Evolutionary conservation across 2,329 filamentous ascomycete genomes (phyloP), one percentile per base, ranked within the genome.

Genomic region (Colletotrichum abscissum): DNA sequence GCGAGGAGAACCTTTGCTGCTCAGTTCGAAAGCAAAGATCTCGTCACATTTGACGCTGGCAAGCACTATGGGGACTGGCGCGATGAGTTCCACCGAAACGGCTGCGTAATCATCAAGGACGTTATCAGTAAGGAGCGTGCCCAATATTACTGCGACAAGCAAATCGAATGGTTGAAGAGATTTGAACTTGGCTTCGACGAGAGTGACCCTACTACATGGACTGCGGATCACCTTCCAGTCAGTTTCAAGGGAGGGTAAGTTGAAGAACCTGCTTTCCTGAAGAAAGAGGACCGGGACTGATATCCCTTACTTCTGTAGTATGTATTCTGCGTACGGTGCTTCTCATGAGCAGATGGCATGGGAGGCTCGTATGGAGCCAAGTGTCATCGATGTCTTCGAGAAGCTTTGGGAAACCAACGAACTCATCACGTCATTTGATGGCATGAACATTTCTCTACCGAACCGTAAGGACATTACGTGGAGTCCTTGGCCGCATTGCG

Each of bases 401-500:
- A 82, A 83, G 72, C 79, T 86, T 2, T 86, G 84, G 84, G 78
- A 69, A 3, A 80, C 78, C n/a, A 74, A 76, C 2, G 77, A 79
- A 68, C 76, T 80, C 19, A 74, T 79, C 55, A 71, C 58, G 49
- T 79, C 78, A 2, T 80, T 80, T 62, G 78, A 80, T 64, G 77
- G 76, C 55, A 80, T 86, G 70, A 86, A 86, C 73, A 79, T 86
- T 55, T 82, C 83, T 0, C 75, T 86, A n/a, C 84, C 85, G 0
- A 79, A 80, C n/a, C 78, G 81, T 1, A 84, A 81, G 49, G 81
- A 84, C 63, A 72, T 84, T 7, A 78, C 71, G 3, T 84, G 79
- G 80, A 79, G 75, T 26, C 83, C 84, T 2, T 87, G 85, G 85
- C 85, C 84, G 6, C 85, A 87, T 69, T 80, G 81, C 56, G 85